Base-by-base conservation (phyloP, 805 yeast species). In the Lachancea mirantina region DNA sequence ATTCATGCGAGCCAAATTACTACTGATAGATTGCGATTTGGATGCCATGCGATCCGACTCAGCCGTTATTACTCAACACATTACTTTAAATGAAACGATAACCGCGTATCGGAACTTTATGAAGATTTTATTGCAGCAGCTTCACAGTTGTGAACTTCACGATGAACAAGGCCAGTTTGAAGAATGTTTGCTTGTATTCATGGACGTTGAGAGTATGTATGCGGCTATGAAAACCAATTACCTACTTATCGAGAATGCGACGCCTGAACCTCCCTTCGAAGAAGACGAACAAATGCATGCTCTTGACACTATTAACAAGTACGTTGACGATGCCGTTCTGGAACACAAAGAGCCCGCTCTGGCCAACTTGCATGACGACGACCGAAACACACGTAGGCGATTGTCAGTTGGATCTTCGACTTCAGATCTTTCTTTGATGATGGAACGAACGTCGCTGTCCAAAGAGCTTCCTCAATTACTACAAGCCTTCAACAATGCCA, bases 181-280 rank as follows among this genome's bases (percentile, higher is more conserved):
- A 57, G 85, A 80, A 48, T 78, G 84, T 43, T 62, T 79, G 34
- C 74, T 75, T 0, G 77, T 78, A 19, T 74, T 80, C 18, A 67
- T 68, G 38, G 87, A 79, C 43, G 77, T 80, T 57, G 87, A 79
- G 47, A 70, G 75, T 43, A 80, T 80, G 85, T 79, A 76, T 51
- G 78, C 76, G 28, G 68, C 74, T 0, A 65, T 71, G 57, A 60
- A 68, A 32, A 46, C 57, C 39, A 53, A 53, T 35, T 59, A 59
- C 49, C 45, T 59, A 34, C 34, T 57, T 11, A 39, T 41, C 9
- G 65, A 61, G 13, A 62, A 57, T 26, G 28, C 24, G 14, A 11
- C 14, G n/a, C 5, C 17, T 6, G 20, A 11, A n/a, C n/a, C n/a
- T n/a, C n/a, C n/a, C n/a, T n/a, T n/a, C n/a, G n/a, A n/a, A n/a